These are phyloP conservation scores for Allomyces macrogynus DNA, from an alignment of 192 early-diverging fungal genomes.

Conservation along the genomic window DNA sequence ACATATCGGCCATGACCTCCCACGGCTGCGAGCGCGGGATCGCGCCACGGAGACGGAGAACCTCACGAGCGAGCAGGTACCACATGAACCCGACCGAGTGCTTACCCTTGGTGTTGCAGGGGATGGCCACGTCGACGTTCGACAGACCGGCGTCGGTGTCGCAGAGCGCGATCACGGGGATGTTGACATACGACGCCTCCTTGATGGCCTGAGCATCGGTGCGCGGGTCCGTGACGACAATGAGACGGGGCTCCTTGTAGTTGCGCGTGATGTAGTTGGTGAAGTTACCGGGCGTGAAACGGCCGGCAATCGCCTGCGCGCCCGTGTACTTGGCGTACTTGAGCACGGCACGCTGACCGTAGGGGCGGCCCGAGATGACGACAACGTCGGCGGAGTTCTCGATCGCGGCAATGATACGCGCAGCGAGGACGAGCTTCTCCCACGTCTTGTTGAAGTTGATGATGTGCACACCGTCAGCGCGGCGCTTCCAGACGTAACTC, in stretches of 20 bases:
- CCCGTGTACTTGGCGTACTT: constrained; percentile 99
- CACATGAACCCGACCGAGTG: constrained; percentile 94
- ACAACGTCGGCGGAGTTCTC: constrained; percentile 96
- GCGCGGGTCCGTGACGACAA: constrained; percentile 93
- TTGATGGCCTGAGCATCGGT: constrained; percentile 95
- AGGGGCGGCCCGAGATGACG: constrained; percentile 90
- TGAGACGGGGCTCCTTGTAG: constrained; percentile 98
- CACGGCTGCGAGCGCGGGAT: constrained; percentile 66
- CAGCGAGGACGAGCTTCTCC: constrained; percentile 98
- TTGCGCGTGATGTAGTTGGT: constrained; percentile 99
- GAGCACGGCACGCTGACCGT: constrained; percentile 94
- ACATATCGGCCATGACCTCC: constrained; percentile 99
- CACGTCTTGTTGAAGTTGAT: constrained; percentile 99
- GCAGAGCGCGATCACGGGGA: constrained; percentile 97
- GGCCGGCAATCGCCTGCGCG: constrained; percentile 95
- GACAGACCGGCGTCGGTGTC: constrained; percentile 92
- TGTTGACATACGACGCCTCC: constrained; percentile 99
- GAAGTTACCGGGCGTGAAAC: constrained; percentile 99
- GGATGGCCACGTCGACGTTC: constrained; percentile 96
- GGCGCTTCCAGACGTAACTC: constrained; percentile 92
- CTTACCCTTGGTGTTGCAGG: constrained; percentile 99
- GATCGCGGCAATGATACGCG: constrained; percentile 94
- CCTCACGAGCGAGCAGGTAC: constrained; percentile 96
- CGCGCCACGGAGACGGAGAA: constrained; percentile 90
- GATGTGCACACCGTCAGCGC: constrained; percentile 91